Base-by-base conservation (phyloP, 495 filamentous ascomycete species). In the Jackrogersella multiformis region DNA sequence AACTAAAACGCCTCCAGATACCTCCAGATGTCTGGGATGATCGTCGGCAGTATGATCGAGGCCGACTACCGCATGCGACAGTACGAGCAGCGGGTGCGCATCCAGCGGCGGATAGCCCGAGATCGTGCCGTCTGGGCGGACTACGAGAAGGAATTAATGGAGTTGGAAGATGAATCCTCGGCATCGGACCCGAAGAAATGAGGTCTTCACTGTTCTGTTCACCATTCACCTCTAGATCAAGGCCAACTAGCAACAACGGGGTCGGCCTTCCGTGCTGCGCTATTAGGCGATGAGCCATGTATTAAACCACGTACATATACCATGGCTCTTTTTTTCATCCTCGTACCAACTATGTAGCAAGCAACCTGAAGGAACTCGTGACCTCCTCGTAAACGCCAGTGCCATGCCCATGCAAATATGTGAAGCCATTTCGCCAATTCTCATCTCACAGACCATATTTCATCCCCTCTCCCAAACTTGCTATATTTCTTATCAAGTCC, bases 11-110 rank as follows among this genome's bases (percentile, higher is more conserved):
- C 1, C 8, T 20, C 5, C 69, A 90, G 87, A 49, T 96, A 92
- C 69, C 78, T 97, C 24, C 93, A 96, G 73, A 91, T 96, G 80
- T 92, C 90, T 18, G 87, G 85, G 55, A 96, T 96, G 93, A 93
- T 91, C 12, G 67, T 95, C 32, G 93, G 93, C 7, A 87, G 89
- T 49, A 92, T 90, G 83, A 82, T 96, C 32, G 92, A 92, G 82
- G 92, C 92, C 0, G 93, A 97, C 78, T 80, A 81, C 56, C 81
- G 90, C 41, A 81, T 96, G 48, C 84, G 88, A 26, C 84, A 88
- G 32, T 94, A 92, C 69, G 81, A 89, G 80, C 76, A 81, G 66
- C 71, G 77, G 36, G 73, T 89, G 58, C 85, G 92, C 70, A 84
- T 89, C 69, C 84, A 88, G 48, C 86, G 89, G 66, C 82, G 87